Conservation (phyloP, 345 rosid genomes). For the Noccaea caerulescens region DNA sequence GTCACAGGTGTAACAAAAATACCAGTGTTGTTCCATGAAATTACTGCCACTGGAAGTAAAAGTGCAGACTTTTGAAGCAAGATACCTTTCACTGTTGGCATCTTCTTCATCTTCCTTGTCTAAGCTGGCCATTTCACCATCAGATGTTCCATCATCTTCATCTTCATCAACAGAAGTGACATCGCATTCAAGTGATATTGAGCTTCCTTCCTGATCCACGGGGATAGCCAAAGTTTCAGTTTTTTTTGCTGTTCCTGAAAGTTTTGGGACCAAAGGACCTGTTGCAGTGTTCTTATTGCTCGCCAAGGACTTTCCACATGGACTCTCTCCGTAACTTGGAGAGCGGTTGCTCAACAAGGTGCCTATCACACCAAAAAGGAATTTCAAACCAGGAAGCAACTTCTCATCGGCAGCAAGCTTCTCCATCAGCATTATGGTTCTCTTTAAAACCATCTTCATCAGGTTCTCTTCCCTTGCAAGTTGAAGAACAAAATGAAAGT, state of each 20-base stretch:
- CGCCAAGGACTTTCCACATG: conserved; percentile 56
- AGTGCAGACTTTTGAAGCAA: conserved; percentile 95
- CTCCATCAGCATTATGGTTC: conserved; percentile 69
- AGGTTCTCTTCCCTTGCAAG: conserved; percentile 71
- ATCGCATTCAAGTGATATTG: conserved; percentile 82
- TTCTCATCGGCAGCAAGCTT: conserved; percentile 70
- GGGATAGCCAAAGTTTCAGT: conserved; percentile 71
- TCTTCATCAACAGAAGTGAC: conserved; percentile 96
- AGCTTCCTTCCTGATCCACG: conserved; percentile 72
- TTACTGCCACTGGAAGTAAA: conserved; percentile 98
- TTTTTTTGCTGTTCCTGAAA: conserved; percentile 67
- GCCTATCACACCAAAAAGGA: conserved; percentile 83
- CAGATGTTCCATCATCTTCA: conserved; percentile 99
- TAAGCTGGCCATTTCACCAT: conserved; percentile 95
- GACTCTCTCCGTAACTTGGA: conserved; percentile 53
- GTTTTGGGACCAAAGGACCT: conserved; percentile 60
- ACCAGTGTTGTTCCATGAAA: conserved; percentile 99
- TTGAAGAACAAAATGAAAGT: conserved; percentile 78
- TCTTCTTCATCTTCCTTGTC: conserved; percentile 98
- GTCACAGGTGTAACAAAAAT: conserved; percentile 99
- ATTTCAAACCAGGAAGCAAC: conserved; percentile 78
- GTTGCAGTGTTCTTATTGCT: conserved; percentile 46
- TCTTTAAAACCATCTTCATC: conserved; percentile 69
- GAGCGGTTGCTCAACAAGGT: conserved; percentile 62
- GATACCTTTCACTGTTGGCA: conserved; percentile 79